Conservation (phyloP, 768 basidiomycete genomes). For the Asterophora parasitica region DNA sequence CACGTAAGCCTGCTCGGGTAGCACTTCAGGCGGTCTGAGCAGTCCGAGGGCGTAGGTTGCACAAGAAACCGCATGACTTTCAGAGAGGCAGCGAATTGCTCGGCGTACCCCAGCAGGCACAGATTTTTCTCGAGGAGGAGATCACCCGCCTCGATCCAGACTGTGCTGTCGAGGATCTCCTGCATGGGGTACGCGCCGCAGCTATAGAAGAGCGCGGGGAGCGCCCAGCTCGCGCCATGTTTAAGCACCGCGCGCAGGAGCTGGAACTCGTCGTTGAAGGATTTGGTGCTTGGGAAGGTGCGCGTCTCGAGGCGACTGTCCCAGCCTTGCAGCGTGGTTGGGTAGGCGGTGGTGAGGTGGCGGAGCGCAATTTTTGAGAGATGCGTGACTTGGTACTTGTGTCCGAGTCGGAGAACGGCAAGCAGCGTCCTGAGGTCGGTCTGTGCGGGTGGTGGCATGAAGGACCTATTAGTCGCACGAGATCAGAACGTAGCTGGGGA, state of each 20-base stretch:
- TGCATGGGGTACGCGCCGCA: conserved; percentile 17
- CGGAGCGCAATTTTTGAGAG: conserved; percentile 15
- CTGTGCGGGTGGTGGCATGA: conserved; percentile 14
- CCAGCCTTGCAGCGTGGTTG: conserved; percentile 15
- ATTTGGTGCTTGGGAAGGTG: conserved; percentile 12
- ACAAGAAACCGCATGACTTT: conserved; percentile 12
- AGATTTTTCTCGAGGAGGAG: conserved; percentile 11
- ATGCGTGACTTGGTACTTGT: conserved; percentile 18
- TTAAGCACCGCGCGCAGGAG: conserved; percentile 17
- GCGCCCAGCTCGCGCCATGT: conserved; percentile 15
- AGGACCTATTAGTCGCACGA: conserved; percentile 6
- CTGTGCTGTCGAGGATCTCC: conserved; percentile 14
- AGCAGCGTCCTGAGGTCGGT: conserved; percentile 14
- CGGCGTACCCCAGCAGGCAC: conserved; percentile 13
- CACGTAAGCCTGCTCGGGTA: conserved; percentile 8
- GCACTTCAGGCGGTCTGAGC: conserved; percentile 5
- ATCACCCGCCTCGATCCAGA: conserved; percentile 13
- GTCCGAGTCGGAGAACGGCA: conserved; percentile 17
- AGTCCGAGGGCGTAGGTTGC: conserved; percentile 3
- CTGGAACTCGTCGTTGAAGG: conserved; percentile 16
- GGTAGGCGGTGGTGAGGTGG: conserved; percentile 18
- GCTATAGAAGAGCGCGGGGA: conserved; percentile 18
- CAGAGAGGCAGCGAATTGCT: conserved; percentile 13
- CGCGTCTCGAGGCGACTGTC: conserved; percentile 9
- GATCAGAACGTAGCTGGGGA: background rate